phyloP scores from a whole-genome alignment of 1,284 basidiomycete genomes.

The Cryptococcus jaspeensis region DNA sequence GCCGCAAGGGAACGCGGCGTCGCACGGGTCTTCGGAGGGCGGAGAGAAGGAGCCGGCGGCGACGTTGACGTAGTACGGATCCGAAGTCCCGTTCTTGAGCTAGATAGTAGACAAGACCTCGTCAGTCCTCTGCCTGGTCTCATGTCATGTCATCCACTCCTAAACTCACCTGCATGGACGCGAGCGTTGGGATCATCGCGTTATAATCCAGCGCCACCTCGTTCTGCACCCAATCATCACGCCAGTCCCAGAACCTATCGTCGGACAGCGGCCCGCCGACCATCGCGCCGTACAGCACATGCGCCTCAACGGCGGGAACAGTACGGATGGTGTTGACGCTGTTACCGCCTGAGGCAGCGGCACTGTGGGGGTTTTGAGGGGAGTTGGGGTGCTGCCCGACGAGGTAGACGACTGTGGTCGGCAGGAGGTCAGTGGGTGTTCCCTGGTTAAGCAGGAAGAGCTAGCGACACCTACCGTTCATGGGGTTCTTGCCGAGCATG shows the following conservation, averaged over 20 bases:
- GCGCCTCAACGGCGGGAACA: conserved; percentile 65
- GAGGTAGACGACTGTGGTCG: conserved; percentile 40
- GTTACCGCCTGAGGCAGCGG: conserved; percentile 74
- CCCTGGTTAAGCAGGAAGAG: not conserved
- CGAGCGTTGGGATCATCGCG: conserved; percentile 77
- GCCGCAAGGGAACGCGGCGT: conserved; percentile 63
- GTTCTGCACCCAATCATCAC: conserved; percentile 56
- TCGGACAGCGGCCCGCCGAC: conserved; percentile 78
- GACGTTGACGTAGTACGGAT: conserved; percentile 74
- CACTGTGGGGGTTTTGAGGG: conserved; percentile 83
- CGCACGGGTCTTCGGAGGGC: conserved; percentile 71
- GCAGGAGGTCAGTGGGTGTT: not conserved
- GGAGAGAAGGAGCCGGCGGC: conserved; percentile 65
- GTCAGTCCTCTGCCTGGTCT: too few species aligned
- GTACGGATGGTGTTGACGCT: conserved; percentile 66
- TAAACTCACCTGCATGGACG: conserved; percentile 56
- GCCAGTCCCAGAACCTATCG: conserved; percentile 78
- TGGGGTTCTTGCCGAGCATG: conserved; percentile 59
- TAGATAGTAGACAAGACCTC: conserved; percentile 1
- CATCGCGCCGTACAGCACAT: conserved; percentile 81
- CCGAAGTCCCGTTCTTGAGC: conserved; percentile 49
- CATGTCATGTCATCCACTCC: not conserved
- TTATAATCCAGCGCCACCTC: conserved; percentile 61
- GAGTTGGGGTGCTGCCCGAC: conserved; percentile 87
- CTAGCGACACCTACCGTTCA: conserved; percentile 13